phyloP scores from a whole-genome alignment of 805 yeast species.

The Candida ovalis region DNA sequence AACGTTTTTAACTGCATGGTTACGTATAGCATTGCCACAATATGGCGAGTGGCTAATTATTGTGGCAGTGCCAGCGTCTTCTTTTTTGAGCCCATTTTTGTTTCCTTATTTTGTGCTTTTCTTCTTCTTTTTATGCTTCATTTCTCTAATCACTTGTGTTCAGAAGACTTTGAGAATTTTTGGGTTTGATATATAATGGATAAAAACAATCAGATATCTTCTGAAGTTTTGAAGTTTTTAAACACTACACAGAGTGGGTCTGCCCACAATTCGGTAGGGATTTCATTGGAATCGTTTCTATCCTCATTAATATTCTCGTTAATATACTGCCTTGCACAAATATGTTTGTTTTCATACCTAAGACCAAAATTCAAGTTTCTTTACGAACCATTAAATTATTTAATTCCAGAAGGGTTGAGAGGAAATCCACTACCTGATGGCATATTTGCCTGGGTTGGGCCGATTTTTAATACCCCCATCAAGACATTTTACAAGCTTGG shows the following conservation, averaged over 20 bases:
- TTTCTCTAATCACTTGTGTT: too few relatives aligned
- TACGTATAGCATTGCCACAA: background rate
- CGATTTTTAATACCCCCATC: slow-evolving; percentile 35
- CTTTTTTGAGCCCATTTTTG: background rate
- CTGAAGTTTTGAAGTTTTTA: slow-evolving; percentile 18
- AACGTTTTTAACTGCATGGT: background rate
- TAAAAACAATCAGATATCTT: background rate
- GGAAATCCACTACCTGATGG: slow-evolving; percentile 38
- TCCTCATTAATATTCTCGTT: slow-evolving; percentile 54
- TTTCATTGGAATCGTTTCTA: slow-evolving; percentile 51
- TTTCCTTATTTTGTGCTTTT: background rate
- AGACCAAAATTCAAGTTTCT: slow-evolving; percentile 35
- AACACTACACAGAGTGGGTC: slow-evolving; percentile 21
- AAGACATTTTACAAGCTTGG: slow-evolving; percentile 51
- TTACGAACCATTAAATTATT: slow-evolving; percentile 53
- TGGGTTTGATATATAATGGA: too few relatives aligned
- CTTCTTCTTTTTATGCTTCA: background rate
- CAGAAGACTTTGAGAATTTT: too few relatives aligned
- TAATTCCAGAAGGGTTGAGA: slow-evolving; percentile 38
- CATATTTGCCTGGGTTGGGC: slow-evolving; percentile 54
- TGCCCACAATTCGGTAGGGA: slow-evolving; percentile 39
- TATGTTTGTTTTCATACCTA: slow-evolving; percentile 37
- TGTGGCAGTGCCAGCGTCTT: background rate
- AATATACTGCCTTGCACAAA: slow-evolving; percentile 50
- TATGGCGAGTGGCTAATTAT: background rate